phyloP scores from a whole-genome alignment of 108 stramenopile genomes.

The Nitzschia palea region DNA sequence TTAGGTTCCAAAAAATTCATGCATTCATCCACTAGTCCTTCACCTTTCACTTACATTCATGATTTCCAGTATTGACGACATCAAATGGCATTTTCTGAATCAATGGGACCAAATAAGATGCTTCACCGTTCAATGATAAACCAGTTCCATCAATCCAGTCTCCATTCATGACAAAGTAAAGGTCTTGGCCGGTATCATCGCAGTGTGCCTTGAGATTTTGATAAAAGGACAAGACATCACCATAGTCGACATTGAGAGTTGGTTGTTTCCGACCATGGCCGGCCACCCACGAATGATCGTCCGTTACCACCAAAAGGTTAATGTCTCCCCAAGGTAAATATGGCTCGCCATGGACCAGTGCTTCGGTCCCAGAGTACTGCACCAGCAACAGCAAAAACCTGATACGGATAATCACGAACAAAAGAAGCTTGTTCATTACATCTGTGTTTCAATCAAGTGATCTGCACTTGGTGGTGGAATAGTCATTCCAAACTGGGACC shows the following conservation, averaged over 20 bases:
- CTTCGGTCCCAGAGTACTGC: no score
- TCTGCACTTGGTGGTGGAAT: no score
- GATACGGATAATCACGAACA: no score
- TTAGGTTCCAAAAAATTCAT: not conserved
- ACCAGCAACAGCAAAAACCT: no score
- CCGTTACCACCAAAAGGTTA: constrained; percentile 71
- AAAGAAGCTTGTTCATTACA: no score
- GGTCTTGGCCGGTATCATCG: constrained; percentile 28
- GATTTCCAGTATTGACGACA: constrained; percentile 73
- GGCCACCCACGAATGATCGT: constrained; percentile 75
- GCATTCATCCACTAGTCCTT: not conserved
- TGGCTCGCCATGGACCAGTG: not conserved
- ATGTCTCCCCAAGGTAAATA: constrained; percentile 52
- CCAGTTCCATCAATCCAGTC: constrained; percentile 58
- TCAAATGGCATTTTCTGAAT: constrained; percentile 78
- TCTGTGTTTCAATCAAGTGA: no score
- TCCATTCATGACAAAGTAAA: constrained; percentile 81
- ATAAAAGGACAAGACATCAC: constrained; percentile 68
- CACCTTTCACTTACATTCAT: constrained; percentile 46
- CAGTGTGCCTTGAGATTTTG: constrained; percentile 41
- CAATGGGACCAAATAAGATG: constrained; percentile 47
- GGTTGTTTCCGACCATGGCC: constrained; percentile 58
- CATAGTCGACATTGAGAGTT: constrained; percentile 66
- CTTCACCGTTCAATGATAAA: constrained; percentile 27
- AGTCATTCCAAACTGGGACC: no score